Evolutionary conservation across 176 grass and related monocot genomes (phyloP).

Genomic region (Coix lacrymajobi): DNA sequence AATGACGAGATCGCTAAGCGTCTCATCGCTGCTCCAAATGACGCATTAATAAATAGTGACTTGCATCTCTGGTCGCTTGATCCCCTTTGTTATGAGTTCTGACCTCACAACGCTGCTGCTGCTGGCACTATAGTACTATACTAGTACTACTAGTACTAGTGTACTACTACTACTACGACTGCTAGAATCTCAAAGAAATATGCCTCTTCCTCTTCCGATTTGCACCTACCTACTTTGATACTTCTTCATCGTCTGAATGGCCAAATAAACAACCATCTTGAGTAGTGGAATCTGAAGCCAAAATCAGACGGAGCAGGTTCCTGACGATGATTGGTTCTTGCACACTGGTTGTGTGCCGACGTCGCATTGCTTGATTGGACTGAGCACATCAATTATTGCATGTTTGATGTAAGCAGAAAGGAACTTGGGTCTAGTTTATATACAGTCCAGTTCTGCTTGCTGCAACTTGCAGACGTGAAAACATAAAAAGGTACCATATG

Average conservation of each 20-base stretch:
- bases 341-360: constrained; percentile 16
- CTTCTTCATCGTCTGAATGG: constrained; percentile 19
- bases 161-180: not conserved
- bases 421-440: not conserved
- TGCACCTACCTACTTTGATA: constrained; percentile 14
- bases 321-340: constrained; percentile 2
- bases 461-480: constrained; percentile 22
- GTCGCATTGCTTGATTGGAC: constrained; percentile 27
- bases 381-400: constrained; percentile 38
- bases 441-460: not conserved
- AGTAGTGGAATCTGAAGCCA: constrained; percentile 9
- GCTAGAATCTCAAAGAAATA: constrained; percentile 17
- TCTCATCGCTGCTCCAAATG: constrained; percentile 27
- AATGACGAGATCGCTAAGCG: constrained; percentile 19
- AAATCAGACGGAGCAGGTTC: not conserved
- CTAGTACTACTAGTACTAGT: not conserved
- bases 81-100: not conserved
- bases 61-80: constrained; percentile 1
- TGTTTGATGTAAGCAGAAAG: constrained; percentile 32
- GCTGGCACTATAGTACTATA: no score
- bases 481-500: not conserved
- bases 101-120: not conserved
- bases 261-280: not conserved
- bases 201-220: constrained; percentile 29
- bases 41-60: constrained; percentile 15